These are phyloP conservation scores for Allomyces macrogynus DNA, from an alignment of 192 early-diverging fungal species.

Conservation along the genomic window DNA sequence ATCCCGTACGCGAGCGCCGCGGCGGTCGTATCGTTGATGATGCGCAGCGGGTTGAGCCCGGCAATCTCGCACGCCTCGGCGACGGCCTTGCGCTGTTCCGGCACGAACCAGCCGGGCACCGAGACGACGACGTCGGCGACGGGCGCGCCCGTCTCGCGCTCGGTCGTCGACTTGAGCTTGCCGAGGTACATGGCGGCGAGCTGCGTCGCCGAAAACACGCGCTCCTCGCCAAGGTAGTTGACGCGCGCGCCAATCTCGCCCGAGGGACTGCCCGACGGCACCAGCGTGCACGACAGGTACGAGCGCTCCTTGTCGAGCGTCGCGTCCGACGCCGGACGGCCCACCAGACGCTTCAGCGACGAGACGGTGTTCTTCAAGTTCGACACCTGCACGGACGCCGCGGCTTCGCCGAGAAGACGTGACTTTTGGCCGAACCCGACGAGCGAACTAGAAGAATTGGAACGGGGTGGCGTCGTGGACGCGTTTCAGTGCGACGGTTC, in stretches of 20 bases:
- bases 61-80: constrained; percentile 69
- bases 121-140: constrained; percentile 88
- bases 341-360: constrained; percentile 74
- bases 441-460: constrained; percentile 24
- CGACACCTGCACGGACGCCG: constrained; percentile 84
- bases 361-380: constrained; percentile 93
- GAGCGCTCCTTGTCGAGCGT: constrained; percentile 57
- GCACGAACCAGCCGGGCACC: constrained; percentile 85
- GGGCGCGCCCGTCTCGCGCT: constrained; percentile 56
- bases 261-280: neutral
- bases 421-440: constrained; percentile 90
- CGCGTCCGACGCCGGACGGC: constrained; percentile 64
- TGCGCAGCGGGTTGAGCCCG: constrained; percentile 70
- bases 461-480: neutral
- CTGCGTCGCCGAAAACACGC: constrained; percentile 69
- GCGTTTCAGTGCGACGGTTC: neutral
- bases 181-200: constrained; percentile 81
- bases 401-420: constrained; percentile 83
- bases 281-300: neutral
- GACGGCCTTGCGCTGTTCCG: constrained; percentile 73
- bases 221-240: constrained; percentile 53
- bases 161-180: constrained; percentile 77
- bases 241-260: constrained; percentile 77
- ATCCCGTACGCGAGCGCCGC: constrained; percentile 93
- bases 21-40: constrained; percentile 87